Evolutionary conservation across 2,329 filamentous ascomycete genomes (phyloP).

Genomic region (Xylaria hypoxylon): DNA sequence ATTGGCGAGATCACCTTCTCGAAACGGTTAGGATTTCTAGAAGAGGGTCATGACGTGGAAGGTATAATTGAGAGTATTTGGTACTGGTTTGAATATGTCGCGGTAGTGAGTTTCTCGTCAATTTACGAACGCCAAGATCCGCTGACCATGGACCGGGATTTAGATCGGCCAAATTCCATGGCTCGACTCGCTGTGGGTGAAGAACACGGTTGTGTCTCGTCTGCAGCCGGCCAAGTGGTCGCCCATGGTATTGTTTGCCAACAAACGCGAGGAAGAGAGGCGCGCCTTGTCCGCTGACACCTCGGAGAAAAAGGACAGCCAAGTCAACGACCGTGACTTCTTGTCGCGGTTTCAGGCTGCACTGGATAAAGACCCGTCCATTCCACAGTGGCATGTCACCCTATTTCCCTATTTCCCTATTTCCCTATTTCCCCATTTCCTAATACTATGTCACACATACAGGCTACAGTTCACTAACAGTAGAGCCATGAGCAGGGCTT

Average conservation of each 20-base stretch:
- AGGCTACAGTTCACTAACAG: too few species aligned
- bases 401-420: constrained; percentile 42
- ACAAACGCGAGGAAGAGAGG: constrained; percentile 3
- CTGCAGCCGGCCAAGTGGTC: constrained; percentile 2
- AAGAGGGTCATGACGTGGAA: constrained; percentile 27
- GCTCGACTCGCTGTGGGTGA: constrained; percentile 9
- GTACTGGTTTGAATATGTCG: constrained; percentile 11
- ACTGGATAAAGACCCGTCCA: constrained; percentile 23
- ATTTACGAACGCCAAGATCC: not conserved
- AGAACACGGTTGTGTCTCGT: constrained; percentile 2
- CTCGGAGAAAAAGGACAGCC: constrained; percentile 14
- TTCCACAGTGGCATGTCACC: constrained; percentile 45
- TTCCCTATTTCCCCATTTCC: constrained; percentile 44
- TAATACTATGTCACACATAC: too few species aligned
- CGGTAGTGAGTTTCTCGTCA: not conserved
- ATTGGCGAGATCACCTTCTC: constrained; percentile 32
- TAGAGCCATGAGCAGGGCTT: constrained; percentile 41
- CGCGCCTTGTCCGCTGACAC: not conserved
- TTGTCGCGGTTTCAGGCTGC: constrained; percentile 34
- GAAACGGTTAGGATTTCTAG: constrained; percentile 25
- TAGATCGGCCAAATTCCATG: constrained; percentile 5
- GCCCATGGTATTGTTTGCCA: constrained; percentile 5
- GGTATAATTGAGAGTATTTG: constrained; percentile 21
- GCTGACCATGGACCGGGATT: not conserved
- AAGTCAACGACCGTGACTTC: constrained; percentile 32